phyloP scores from a whole-genome alignment of 2,329 filamentous ascomycete genomes.

The Aspergillus thermomutatus region DNA sequence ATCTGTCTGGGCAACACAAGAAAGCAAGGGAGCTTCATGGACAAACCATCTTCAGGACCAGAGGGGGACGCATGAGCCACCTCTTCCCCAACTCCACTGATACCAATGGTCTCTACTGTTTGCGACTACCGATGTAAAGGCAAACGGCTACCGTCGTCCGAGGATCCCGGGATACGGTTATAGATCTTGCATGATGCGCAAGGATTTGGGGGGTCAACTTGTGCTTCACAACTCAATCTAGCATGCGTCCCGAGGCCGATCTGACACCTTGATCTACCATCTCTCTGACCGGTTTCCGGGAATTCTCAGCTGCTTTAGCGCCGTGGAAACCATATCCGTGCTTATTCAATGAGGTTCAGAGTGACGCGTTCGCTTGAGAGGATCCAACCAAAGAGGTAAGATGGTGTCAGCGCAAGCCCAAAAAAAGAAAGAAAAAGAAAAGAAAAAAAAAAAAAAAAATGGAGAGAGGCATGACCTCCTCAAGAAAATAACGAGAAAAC shows the following conservation, averaged over 20 bases:
- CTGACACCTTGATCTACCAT: constrained; percentile 5
- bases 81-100: not conserved
- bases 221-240: constrained; percentile 5
- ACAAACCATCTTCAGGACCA: not conserved
- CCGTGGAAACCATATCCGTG: not conserved
- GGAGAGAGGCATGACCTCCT: not conserved
- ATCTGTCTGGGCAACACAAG: not conserved
- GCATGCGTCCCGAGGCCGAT: not conserved
- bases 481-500: not conserved
- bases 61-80: not conserved
- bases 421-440: constrained; percentile 2
- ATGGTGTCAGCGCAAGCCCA: not conserved
- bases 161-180: not conserved
- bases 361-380: constrained; percentile 4
- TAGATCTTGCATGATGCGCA: constrained; percentile 12
- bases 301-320: not conserved
- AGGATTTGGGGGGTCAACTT: constrained; percentile 3
- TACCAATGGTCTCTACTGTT: not conserved
- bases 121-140: not conserved
- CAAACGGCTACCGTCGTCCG: not conserved
- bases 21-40: not conserved
- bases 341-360: not conserved
- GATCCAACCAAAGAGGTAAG: not conserved
- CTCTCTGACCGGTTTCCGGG: not conserved
- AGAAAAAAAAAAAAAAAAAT: constrained; percentile 4